These are phyloP conservation scores for Aurantiochytrium sp. DNA, from an alignment of 108 stramenopile species.

Conservation along the genomic window DNA sequence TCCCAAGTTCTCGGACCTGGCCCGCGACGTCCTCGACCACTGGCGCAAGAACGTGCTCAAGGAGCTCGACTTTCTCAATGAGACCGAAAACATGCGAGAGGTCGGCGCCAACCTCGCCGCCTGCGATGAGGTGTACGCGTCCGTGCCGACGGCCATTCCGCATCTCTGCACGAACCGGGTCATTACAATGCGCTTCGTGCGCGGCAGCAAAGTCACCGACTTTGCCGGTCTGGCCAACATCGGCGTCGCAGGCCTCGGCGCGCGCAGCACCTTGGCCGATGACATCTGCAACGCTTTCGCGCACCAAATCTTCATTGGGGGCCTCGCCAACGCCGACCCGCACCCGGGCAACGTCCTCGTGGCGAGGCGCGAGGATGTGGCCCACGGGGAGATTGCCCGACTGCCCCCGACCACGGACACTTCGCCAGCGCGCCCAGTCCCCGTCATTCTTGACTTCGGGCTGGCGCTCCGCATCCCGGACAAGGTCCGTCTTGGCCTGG, in stretches of 20 bases:
- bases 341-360: slow-evolving; percentile 69
- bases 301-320: slow-evolving; percentile 58
- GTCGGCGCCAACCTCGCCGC: slow-evolving; percentile 32
- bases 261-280: slow-evolving; percentile 47
- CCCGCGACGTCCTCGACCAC: slow-evolving; percentile 43
- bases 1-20: slow-evolving; percentile 45
- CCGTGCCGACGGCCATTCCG: slow-evolving; percentile 48
- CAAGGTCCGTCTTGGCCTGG: slow-evolving; percentile 35
- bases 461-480: slow-evolving; percentile 46
- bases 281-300: slow-evolving; percentile 64
- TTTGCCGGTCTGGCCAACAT: slow-evolving; percentile 1
- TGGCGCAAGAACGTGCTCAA: slow-evolving; percentile 49
- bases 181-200: slow-evolving; percentile 70
- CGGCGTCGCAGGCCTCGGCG: slow-evolving; percentile 38
- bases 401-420: not conserved
- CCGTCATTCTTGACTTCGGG: slow-evolving; percentile 59
- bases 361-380: not conserved
- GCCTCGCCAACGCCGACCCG: slow-evolving; percentile 70
- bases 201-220: slow-evolving; percentile 54
- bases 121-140: not conserved
- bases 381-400: not conserved
- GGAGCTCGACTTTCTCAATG: slow-evolving; percentile 57
- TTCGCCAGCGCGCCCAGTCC: not conserved
- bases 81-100: slow-evolving; percentile 48
- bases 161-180: slow-evolving; percentile 47